Percentiles rank a stretch among this genome's conserved stretches.
These are phyloP conservation scores for Tetraselmis striata DNA, from an alignment of 139 green algal genomes.

Conservation along the genomic window DNA sequence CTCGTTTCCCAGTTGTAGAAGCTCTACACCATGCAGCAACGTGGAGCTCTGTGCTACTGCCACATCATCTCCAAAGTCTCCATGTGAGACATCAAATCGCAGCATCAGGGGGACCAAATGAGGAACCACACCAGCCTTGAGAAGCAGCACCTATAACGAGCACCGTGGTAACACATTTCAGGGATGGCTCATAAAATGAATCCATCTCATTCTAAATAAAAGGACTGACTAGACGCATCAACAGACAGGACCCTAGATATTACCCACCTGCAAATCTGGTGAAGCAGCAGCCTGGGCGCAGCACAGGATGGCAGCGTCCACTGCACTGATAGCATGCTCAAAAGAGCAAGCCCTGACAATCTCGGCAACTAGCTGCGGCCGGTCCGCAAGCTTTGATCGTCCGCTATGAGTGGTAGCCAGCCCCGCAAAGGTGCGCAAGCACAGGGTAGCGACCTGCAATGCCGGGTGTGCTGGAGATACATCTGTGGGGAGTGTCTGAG, in stretches of 20 bases:
- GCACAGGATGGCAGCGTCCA: constrained; percentile 67
- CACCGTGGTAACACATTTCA: background rate
- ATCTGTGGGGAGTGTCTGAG: background rate
- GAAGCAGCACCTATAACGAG: constrained; percentile 27
- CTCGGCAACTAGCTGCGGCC: constrained; percentile 29
- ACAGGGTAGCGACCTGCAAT: constrained; percentile 38
- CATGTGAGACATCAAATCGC: constrained; percentile 65
- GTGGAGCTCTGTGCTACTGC: background rate
- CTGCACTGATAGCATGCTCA: constrained; percentile 42
- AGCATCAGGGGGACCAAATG: constrained; percentile 73
- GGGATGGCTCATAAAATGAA: too few relatives aligned
- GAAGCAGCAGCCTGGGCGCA: constrained; percentile 44
- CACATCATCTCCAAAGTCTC: constrained; percentile 3
- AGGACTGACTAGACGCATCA: too few relatives aligned
- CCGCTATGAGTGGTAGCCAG: constrained; percentile 52
- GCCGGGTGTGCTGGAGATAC: background rate
- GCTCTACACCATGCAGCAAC: background rate
- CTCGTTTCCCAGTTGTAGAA: background rate
- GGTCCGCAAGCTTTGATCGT: constrained; percentile 31
- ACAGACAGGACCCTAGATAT: too few relatives aligned
- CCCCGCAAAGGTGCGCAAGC: constrained; percentile 56
- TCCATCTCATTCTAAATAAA: too few relatives aligned
- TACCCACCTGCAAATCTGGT: constrained; percentile 42
- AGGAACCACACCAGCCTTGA: constrained; percentile 50
- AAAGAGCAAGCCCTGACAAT: constrained; percentile 44